A percentile compares a stretch with the other conserved stretches of the same genome.
Evolutionary conservation across 108 stramenopile species (phyloP).

Genomic region (Cyclostephanos invisitatus): DNA sequence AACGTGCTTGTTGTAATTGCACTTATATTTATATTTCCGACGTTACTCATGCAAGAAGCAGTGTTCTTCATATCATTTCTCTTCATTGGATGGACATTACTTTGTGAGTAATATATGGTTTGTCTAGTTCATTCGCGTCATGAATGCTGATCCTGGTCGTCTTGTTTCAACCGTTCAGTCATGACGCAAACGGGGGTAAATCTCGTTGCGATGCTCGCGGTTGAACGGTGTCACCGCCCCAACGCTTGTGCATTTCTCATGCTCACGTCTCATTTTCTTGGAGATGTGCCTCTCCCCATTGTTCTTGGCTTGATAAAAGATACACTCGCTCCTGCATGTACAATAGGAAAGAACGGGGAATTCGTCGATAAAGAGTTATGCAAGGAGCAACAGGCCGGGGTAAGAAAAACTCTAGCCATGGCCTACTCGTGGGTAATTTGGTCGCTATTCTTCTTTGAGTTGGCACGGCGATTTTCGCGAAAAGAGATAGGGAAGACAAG

Average conservation of each 20-base stretch:
- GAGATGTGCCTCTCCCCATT: conserved; percentile 49
- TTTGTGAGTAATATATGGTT: conserved; percentile 11
- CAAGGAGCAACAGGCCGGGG: conserved; percentile 31
- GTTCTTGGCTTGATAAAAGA: conserved; percentile 48
- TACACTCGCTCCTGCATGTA: conserved; percentile 44
- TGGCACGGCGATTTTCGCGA: conserved; percentile 39
- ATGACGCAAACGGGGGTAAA: conserved; percentile 47
- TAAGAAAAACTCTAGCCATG: conserved; percentile 41
- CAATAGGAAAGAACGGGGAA: conserved; percentile 33
- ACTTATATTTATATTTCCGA: conserved; percentile 39
- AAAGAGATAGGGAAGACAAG: conserved; percentile 24
- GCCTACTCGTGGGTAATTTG: conserved; percentile 46
- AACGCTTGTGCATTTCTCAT: conserved; percentile 51
- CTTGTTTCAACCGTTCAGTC: conserved; percentile 1
- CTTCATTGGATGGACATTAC: conserved; percentile 47
- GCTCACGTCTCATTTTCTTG: conserved; percentile 40
- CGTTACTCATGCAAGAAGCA: conserved; percentile 42
- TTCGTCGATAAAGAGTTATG: conserved; percentile 40
- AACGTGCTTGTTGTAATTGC: conserved; percentile 31
- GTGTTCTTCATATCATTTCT: conserved; percentile 46
- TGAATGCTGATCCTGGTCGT: not conserved
- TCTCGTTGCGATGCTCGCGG: conserved; percentile 42
- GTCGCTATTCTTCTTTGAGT: conserved; percentile 42
- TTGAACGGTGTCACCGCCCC: conserved; percentile 45
- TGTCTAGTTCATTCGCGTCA: not conserved